Base-by-base conservation (phyloP, 176 grass and related monocot species). In the Triticum aestivum region DNA sequence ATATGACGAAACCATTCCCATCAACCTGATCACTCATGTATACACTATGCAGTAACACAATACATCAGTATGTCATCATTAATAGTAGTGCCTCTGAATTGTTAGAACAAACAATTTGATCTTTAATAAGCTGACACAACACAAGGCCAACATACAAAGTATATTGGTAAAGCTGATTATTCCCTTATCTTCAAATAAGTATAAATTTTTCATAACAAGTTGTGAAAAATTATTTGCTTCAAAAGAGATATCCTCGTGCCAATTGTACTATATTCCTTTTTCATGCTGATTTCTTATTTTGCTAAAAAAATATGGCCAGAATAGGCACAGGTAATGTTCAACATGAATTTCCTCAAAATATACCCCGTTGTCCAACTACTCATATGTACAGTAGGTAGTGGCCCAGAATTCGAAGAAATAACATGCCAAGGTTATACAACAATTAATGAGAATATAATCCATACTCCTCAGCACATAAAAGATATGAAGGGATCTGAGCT, bases 381-480 rank as follows among this genome's bases (percentile, higher is more conserved):
- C 11, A 83, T 33, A 69, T 23, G 45, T 77, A 38, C 41, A 62
- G 26, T 72, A 52, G 17, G 49, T 39, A 72, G 62, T 15, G 58
- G 61, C 59, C 30, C 13, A 51, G 65, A 29, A 85, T 88, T 73
- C 33, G 61, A 85, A 18, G 9, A 44, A 68, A 11, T 11, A 73
- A 11, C 59, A 82, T 84, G 72, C 51, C 15, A 90, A 68, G 23
- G 26, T 62, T 47, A 75, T 80, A 74, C 29, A 44, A 61, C 59
- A 49, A 79, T 32, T 66, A 42, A 35, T 87, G 8, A 79, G n/a
- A 86, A 79, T 77, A 66, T 51, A 35, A 88, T 59, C 21, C 39
- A 68, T 54, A 61, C 24, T 72, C 8, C 11, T 79, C 54, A n/a
- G 47, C 21, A 69, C 41, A 68, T 79, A 68, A 39, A 68, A 83